Evolutionary conservation across 352 stramenopile genomes (phyloP).

Genomic region (Thraustotheca clavata): DNA sequence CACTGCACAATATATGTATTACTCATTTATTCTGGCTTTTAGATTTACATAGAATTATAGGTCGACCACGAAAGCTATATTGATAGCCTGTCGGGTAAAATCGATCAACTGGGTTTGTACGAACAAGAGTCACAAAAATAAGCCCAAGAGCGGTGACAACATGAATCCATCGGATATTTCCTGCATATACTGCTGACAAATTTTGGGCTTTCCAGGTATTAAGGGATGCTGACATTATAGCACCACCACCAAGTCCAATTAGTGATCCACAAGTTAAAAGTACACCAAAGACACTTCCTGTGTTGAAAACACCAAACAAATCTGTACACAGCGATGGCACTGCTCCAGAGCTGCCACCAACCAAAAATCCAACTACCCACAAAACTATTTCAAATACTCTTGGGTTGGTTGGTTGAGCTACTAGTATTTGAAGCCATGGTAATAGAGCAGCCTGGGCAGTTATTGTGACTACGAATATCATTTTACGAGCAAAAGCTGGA

Average conservation of each 20-base stretch:
- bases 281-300: slow-evolving; percentile 58
- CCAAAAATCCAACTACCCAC: slow-evolving; percentile 57
- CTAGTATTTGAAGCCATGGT: no score
- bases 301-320: slow-evolving; percentile 66
- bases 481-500: slow-evolving; percentile 4
- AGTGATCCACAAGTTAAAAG: slow-evolving; percentile 73
- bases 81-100: no score
- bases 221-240: slow-evolving; percentile 50
- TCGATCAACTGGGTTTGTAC: slow-evolving; percentile 20
- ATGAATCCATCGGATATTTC: slow-evolving; percentile 29
- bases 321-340: slow-evolving; percentile 69
- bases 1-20: no score
- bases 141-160: slow-evolving; percentile 31
- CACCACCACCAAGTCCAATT: slow-evolving; percentile 53
- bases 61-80: no score
- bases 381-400: slow-evolving; percentile 36
- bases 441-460: background rate
- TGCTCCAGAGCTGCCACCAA: slow-evolving; percentile 62
- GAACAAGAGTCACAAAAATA: slow-evolving; percentile 5
- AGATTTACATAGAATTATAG: no score
- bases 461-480: background rate
- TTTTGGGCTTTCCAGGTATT: slow-evolving; percentile 1
- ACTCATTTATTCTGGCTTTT: no score
- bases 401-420: background rate
- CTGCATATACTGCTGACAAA: slow-evolving; percentile 41